Conservation (phyloP, 441 rosid species). For the Gossypium davidsonii region DNA sequence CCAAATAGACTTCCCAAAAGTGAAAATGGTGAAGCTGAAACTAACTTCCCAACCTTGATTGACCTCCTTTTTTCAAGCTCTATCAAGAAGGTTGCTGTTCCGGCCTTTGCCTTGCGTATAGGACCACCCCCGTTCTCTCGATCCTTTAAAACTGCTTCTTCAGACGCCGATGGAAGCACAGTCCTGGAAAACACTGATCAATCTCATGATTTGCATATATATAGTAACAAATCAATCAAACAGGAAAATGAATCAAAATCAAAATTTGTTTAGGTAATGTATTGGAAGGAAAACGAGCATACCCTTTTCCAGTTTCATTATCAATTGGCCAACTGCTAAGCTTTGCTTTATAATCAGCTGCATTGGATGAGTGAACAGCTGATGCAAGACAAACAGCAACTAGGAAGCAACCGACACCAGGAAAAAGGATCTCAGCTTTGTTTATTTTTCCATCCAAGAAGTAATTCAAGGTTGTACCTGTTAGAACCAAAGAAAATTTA, state of each 20-base stretch:
- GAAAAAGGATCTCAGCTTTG: slow-evolving; percentile 66
- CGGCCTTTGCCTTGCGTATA: slow-evolving; percentile 43
- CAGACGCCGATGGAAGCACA: not conserved
- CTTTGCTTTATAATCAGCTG: slow-evolving; percentile 58
- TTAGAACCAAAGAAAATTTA: not conserved
- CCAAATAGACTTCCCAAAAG: not conserved
- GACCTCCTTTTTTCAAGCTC: slow-evolving; percentile 76
- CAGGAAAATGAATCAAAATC: not conserved
- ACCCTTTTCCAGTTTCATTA: slow-evolving; percentile 27
- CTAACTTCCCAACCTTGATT: slow-evolving; percentile 50
- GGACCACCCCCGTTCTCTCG: slow-evolving; percentile 33
- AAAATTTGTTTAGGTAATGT: not conserved
- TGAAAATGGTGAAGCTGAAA: not conserved
- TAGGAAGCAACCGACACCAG: slow-evolving; percentile 80
- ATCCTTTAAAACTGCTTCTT: slow-evolving; percentile 18
- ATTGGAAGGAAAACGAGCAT: slow-evolving; percentile 4
- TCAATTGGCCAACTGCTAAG: slow-evolving; percentile 33
- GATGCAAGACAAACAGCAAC: slow-evolving; percentile 78
- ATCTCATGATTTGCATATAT: not conserved
- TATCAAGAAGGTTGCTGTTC: slow-evolving; percentile 63
- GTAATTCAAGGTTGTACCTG: slow-evolving; percentile 81
- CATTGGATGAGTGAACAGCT: slow-evolving; percentile 68
- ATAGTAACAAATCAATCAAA: not conserved
- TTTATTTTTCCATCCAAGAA: slow-evolving; percentile 75
- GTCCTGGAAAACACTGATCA: slow-evolving; percentile 3